phyloP scores from a whole-genome alignment of 1,284 basidiomycete species.

The Phellopilus nigrolimitatus region DNA sequence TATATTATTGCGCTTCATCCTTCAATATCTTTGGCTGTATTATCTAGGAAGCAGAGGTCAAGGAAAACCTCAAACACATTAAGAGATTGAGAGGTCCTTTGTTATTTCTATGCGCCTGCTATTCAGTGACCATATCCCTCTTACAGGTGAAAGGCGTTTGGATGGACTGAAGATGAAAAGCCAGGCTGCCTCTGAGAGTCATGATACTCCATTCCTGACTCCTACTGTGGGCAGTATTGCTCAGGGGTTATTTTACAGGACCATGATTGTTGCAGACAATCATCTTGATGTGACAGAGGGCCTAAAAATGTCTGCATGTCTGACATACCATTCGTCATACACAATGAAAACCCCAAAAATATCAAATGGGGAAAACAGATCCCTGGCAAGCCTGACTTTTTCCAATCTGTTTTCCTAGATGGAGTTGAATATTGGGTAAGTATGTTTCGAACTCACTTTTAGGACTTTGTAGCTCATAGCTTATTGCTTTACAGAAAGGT shows the following conservation, averaged over 20 bases:
- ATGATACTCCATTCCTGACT: conserved; percentile 45
- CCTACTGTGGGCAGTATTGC: conserved; percentile 43
- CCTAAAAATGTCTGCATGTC: conserved; percentile 26
- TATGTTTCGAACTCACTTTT: conserved; percentile 13
- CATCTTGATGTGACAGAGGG: neutral
- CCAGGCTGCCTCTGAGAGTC: no score
- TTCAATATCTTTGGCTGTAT: neutral
- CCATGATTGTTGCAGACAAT: conserved; percentile 35
- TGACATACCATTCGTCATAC: conserved; percentile 29
- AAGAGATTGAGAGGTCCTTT: no score
- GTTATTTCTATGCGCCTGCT: no score
- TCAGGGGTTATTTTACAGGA: conserved; percentile 42
- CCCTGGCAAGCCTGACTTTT: conserved; percentile 30
- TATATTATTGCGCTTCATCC: neutral
- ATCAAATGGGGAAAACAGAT: conserved; percentile 44
- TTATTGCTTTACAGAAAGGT: conserved; percentile 39
- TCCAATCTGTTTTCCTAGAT: conserved; percentile 46
- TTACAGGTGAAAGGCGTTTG: no score
- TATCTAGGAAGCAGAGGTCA: neutral
- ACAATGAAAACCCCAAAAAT: conserved; percentile 40
- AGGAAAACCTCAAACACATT: neutral
- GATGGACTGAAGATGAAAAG: no score
- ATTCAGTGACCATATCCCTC: no score
- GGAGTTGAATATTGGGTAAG: conserved; percentile 49
- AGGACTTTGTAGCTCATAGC: conserved; percentile 3